Evolutionary conservation across 345 rosid species (phyloP).

Genomic region (Acer yangbiense): DNA sequence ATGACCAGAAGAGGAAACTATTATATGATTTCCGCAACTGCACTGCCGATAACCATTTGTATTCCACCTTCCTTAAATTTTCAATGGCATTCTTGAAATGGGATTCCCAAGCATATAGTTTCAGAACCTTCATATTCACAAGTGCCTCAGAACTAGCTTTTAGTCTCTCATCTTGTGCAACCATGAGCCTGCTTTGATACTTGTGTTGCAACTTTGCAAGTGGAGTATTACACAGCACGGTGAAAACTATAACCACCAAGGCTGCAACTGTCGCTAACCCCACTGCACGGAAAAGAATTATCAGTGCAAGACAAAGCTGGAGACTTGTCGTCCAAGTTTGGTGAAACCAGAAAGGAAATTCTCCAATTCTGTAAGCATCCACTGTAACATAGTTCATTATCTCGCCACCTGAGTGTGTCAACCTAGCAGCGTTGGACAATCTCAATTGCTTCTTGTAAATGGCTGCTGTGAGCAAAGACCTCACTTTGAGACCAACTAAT

Average conservation of each 20-base stretch:
- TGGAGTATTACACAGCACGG: constrained; percentile 82
- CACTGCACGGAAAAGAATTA: constrained; percentile 76
- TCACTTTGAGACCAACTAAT: constrained; percentile 70
- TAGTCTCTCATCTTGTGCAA: constrained; percentile 74
- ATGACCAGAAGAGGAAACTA: constrained; percentile 77
- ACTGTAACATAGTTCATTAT: constrained; percentile 90
- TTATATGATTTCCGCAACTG: constrained; percentile 77
- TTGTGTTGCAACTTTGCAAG: constrained; percentile 89
- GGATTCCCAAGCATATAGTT: constrained; percentile 90
- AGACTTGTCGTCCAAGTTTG: constrained; percentile 92
- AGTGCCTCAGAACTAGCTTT: constrained; percentile 86
- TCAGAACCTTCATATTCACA: constrained; percentile 89
- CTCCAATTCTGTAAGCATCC: constrained; percentile 94
- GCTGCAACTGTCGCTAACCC: constrained; percentile 90
- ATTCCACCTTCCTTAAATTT: constrained; percentile 60
- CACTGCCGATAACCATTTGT: constrained; percentile 74
- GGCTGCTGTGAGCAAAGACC: constrained; percentile 82
- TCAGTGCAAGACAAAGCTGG: constrained; percentile 75
- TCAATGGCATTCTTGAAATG: constrained; percentile 87
- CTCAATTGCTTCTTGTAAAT: constrained; percentile 83
- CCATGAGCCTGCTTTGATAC: constrained; percentile 82
- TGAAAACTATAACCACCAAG: constrained; percentile 65
- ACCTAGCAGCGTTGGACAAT: constrained; percentile 69
- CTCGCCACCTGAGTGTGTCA: constrained; percentile 86
- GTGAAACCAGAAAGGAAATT: constrained; percentile 94